Evolutionary conservation across 768 basidiomycete species (phyloP), one percentile per base, ranked within the genome.

Genomic region (Chalciporus piperatus): DNA sequence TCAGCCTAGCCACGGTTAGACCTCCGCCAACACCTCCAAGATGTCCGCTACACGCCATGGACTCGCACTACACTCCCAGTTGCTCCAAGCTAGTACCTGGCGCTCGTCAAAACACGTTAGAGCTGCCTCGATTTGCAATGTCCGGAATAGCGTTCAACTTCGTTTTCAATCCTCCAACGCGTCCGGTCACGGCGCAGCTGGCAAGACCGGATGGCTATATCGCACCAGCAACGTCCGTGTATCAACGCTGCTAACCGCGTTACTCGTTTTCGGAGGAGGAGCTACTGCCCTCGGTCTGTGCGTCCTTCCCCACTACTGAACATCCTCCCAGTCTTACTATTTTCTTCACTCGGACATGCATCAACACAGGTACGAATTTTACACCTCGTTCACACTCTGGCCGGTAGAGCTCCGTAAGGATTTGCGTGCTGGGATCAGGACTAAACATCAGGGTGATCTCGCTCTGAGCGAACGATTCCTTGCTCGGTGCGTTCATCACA

Each of bases 381-480:
- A 82, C 60, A 66, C 67, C 7, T 72, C 75, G 11, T 71, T 86
- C 67, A 82, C 80, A 0, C 74, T 83, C 54, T 90, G 86, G 87
- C 88, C 88, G 2, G 61, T 64, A 11, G 80, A 83, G 56, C 66
- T 90, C 3, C 79, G 85, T 5, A 64, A 69, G 27, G 85, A 89
- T 66, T 73, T 90, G 30, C 82, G 85, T 6, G 76, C 75, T 3
- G 88, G 83, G 3, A 73, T 90, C 39, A 76, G 76, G 51, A 84
- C 85, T 3, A 84, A 79, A 59, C 70, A 81, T 47, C 76, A 80
- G 50, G 80, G 77, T 2, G 80, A 89, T 60, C 58, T 76, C 10
- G 69, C 66, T 10, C 64, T 77, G 47, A 81, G 83, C 56, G 74
- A 76, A 52, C 70, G 73, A 28, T 82, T 76, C 59, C 71, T 89